A percentile compares a stretch with the other conserved stretches of the same genome.
Conservation (phyloP, 768 basidiomycete genomes). For the Auriscalpium vulgare region DNA sequence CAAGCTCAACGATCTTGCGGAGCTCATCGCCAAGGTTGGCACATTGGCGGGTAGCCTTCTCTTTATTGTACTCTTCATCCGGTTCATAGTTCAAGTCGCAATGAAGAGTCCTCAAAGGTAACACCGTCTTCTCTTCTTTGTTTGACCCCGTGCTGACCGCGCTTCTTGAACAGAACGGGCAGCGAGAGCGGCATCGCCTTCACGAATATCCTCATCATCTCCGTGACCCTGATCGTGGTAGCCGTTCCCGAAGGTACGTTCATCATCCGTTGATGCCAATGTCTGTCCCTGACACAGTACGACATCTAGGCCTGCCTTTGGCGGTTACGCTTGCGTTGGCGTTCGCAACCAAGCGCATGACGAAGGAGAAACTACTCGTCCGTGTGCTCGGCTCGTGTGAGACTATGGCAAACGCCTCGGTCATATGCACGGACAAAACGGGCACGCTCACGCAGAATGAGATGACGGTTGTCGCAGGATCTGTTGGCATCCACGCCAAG, state of each 20-base stretch:
- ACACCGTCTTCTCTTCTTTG: conserved; percentile 7
- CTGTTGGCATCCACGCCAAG: conserved; percentile 89
- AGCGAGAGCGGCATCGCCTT: conserved; percentile 85
- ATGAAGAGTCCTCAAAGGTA: conserved; percentile 49
- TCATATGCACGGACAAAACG: conserved; percentile 94
- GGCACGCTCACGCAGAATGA: conserved; percentile 92
- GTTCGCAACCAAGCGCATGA: conserved; percentile 98
- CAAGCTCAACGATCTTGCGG: conserved; percentile 91
- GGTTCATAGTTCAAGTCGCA: conserved; percentile 87
- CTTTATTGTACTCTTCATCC: conserved; percentile 82
- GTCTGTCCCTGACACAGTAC: conserved; percentile 3
- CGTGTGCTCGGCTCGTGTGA: conserved; percentile 95
- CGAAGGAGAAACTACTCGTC: conserved; percentile 87
- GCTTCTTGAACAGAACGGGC: conserved; percentile 38
- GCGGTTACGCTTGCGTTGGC: conserved; percentile 95
- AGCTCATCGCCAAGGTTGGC: conserved; percentile 90
- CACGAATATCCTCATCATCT: conserved; percentile 88
- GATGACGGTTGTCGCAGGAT: conserved; percentile 96
- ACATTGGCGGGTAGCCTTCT: conserved; percentile 73
- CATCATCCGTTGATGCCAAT: conserved; percentile 1
- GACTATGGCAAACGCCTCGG: conserved; percentile 97
- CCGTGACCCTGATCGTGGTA: conserved; percentile 86
- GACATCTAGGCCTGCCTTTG: conserved; percentile 67
- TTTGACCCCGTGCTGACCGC: neutral
- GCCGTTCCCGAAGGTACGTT: conserved; percentile 73